Base-by-base conservation (phyloP, 768 basidiomycete species). In the Lactifluus hygrophoroides region DNA sequence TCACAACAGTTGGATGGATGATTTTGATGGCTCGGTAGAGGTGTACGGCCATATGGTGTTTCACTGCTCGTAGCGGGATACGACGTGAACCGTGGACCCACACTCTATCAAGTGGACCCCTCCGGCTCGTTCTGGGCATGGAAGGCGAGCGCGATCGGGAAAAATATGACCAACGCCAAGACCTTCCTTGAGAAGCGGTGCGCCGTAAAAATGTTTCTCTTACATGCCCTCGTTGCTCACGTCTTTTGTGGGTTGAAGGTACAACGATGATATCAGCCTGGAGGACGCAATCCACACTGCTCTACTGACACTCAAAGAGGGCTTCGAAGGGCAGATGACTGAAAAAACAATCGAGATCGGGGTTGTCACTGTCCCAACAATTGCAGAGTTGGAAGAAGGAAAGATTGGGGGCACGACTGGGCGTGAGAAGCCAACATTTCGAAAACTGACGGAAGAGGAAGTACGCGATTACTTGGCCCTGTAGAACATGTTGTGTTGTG, bases 251-350 rank as follows among this genome's bases (percentile, higher is more conserved):
- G 14, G 7, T 10, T 23, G n/a, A 72, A 97, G 94, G 69, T 98
- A 97, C 75, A 97, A 95, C 74, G 95, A 99, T 74, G 95, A 98
- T 69, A 95, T 99, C 70, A 96, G 94, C 67, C 76, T 98, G 57
- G 95, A 97, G 74, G 96, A 97, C 71, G 96, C 95, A 34, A 98
- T 98, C 64, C 96, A 99, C 73, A 99, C 96, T 13, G 96, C 96
- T 34, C 82, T 99, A 28, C 75, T 99, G 64, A 99, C 96, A 35
- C 77, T 98, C 64, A 98, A 99, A 75, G 96, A 98, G 74, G 94
- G 96, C 3, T 99, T 98, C 67, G 96, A 99, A 73, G 96, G 96
- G n/a, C 91, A 97, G 70, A 97, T 99, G 95, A 97, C 95, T 28
- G 96, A 97, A 75, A 94, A 96, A 77, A 99, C 96, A 46, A 96